Evolutionary conservation across 2,329 filamentous ascomycete species (phyloP).

Genomic region (Hypoxylon sp.): DNA sequence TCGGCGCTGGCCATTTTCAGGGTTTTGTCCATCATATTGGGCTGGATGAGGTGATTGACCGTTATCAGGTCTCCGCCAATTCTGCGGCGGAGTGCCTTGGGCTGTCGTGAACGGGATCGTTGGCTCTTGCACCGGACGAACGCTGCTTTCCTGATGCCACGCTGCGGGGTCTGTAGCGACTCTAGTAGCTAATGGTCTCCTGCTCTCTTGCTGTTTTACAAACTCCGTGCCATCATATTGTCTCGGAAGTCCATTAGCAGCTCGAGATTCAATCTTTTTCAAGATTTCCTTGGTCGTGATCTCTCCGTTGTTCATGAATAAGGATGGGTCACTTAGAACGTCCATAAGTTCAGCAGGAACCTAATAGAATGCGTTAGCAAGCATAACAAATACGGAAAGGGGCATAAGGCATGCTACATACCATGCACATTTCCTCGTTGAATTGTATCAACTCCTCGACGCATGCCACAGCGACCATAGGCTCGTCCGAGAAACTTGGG

Average conservation of each 20-base stretch:
- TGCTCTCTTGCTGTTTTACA: slow-evolving; percentile 69
- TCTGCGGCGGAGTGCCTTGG: slow-evolving; percentile 64
- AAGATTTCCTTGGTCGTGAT: slow-evolving; percentile 98
- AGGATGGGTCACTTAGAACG: slow-evolving; percentile 83
- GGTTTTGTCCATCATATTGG: slow-evolving; percentile 57
- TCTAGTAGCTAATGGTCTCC: slow-evolving; percentile 67
- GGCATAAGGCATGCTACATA: slow-evolving; percentile 63
- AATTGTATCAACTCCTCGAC: slow-evolving; percentile 91
- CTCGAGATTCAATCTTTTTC: slow-evolving; percentile 88
- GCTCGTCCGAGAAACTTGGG: slow-evolving; percentile 81
- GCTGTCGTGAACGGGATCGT: slow-evolving; percentile 56
- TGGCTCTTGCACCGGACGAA: slow-evolving; percentile 80
- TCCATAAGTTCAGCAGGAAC: slow-evolving; percentile 92
- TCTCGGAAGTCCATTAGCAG: slow-evolving; percentile 62
- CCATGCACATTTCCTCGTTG: slow-evolving; percentile 97
- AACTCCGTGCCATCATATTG: slow-evolving; percentile 71
- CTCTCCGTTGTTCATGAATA: slow-evolving; percentile 86
- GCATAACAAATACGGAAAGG: slow-evolving; percentile 6
- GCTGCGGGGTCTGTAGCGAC: slow-evolving; percentile 90
- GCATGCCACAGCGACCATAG: slow-evolving; percentile 92
- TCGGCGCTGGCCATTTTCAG: slow-evolving; percentile 60
- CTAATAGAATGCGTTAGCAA: slow-evolving; percentile 62
- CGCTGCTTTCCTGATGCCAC: slow-evolving; percentile 86
- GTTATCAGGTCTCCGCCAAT: slow-evolving; percentile 62
- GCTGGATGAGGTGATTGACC: slow-evolving; percentile 59